phyloP scores from a whole-genome alignment of 306 rosid genomes.

The Corylus avellana region DNA sequence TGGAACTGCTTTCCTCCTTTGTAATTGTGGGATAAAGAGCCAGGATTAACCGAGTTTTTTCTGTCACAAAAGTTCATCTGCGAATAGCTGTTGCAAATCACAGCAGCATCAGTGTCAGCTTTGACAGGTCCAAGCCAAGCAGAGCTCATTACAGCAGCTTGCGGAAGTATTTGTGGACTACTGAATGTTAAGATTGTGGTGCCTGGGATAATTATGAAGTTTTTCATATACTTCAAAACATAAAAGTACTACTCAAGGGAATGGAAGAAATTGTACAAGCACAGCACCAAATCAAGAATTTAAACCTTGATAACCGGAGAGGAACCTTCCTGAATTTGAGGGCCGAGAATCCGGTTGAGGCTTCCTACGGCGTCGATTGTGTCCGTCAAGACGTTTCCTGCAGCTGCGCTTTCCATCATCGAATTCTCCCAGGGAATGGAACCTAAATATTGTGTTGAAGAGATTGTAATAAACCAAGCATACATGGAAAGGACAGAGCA shows the following conservation, averaged over 20 bases:
- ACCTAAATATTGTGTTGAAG: slow-evolving; percentile 40
- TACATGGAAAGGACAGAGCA: slow-evolving; percentile 6
- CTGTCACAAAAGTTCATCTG: slow-evolving; percentile 21
- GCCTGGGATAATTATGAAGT: slow-evolving; percentile 27
- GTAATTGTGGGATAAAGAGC: slow-evolving; percentile 17
- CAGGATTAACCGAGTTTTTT: slow-evolving; percentile 20
- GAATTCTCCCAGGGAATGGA: slow-evolving; percentile 82
- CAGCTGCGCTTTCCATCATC: slow-evolving; percentile 90
- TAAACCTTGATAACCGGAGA: slow-evolving; percentile 59
- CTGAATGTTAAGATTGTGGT: slow-evolving; percentile 35
- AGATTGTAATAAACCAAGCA: background rate
- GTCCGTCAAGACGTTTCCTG: slow-evolving; percentile 85
- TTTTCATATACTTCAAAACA: background rate
- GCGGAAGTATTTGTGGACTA: slow-evolving; percentile 26
- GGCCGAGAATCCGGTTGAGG: slow-evolving; percentile 68
- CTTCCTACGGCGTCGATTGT: slow-evolving; percentile 80
- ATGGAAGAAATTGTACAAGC: background rate
- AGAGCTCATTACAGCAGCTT: slow-evolving; percentile 30
- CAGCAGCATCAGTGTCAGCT: slow-evolving; percentile 17
- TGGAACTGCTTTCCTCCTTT: slow-evolving; percentile 32
- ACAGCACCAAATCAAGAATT: slow-evolving; percentile 5
- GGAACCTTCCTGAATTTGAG: slow-evolving; percentile 55
- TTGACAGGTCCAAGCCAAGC: slow-evolving; percentile 28
- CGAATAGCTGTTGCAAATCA: slow-evolving; percentile 13
- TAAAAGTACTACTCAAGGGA: background rate